Evolutionary conservation across 2,329 filamentous ascomycete genomes (phyloP).

Genomic region (Aspergillus proliferans): DNA sequence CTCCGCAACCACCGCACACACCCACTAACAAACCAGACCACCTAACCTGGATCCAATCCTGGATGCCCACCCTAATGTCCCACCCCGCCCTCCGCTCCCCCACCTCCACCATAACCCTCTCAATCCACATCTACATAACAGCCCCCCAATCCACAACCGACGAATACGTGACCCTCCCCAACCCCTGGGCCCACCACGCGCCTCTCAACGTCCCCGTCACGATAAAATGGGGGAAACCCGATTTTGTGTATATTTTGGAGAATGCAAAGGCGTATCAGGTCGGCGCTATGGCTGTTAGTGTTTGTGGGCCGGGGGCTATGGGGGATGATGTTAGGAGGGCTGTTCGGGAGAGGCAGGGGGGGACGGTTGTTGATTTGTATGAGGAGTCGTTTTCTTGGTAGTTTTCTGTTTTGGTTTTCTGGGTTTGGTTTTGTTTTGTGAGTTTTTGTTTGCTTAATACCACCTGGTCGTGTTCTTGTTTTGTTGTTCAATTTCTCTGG

Average conservation of each 20-base stretch:
- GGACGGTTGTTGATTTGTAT: constrained; percentile 28
- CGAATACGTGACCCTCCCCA: constrained; percentile 18
- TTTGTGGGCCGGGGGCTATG: constrained; percentile 32
- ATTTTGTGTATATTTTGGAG: constrained; percentile 18
- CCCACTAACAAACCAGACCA: constrained; percentile 19
- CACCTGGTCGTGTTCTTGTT: no score
- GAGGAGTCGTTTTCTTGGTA: constrained; percentile 35
- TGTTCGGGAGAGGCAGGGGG: constrained; percentile 22
- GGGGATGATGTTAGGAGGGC: constrained; percentile 32
- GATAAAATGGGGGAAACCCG: constrained; percentile 22
- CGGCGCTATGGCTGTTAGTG: constrained; percentile 32
- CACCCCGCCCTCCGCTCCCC: constrained; percentile 22
- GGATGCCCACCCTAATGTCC: constrained; percentile 25
- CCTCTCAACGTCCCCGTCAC: constrained; percentile 20
- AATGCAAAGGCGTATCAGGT: constrained; percentile 23
- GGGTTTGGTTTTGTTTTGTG: neutral
- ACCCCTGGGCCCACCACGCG: constrained; percentile 20
- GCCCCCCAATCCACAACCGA: constrained; percentile 17
- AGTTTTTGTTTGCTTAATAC: neutral
- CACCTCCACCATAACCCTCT: constrained; percentile 19
- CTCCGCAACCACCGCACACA: neutral
- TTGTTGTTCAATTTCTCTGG: no score
- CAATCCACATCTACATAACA: constrained; percentile 25
- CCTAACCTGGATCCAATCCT: constrained; percentile 29
- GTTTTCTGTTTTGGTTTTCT: constrained; percentile 1